Evolutionary conservation across 129 eudicot species (phyloP).

Genomic region (Centella asiatica): DNA sequence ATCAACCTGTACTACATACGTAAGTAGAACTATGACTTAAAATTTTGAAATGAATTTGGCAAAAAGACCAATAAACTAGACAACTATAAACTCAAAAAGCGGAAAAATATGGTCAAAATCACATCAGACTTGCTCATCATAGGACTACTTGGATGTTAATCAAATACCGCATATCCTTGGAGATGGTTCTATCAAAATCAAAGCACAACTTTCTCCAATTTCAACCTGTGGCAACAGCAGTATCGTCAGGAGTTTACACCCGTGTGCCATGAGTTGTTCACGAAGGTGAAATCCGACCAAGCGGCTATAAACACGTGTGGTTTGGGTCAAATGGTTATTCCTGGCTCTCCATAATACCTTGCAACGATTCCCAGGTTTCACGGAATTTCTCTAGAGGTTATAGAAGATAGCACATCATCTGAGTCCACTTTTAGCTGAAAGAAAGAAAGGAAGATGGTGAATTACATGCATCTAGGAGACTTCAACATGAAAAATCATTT

Average conservation of each 20-base stretch:
- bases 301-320: neutral
- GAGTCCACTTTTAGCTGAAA: conserved; percentile 71
- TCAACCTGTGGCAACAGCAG: neutral
- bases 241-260: neutral
- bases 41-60: no score
- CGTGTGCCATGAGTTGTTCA: neutral
- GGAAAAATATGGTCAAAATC: no score
- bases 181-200: neutral
- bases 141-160: no score
- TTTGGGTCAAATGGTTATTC: neutral
- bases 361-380: neutral
- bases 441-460: neutral
- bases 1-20: no score
- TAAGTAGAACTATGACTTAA: no score
- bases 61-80: no score
- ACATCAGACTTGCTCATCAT: no score
- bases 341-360: neutral
- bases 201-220: neutral
- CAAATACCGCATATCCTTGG: neutral
- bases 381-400: neutral
- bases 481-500: neutral
- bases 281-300: neutral
- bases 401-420: conserved; percentile 51
- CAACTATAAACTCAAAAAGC: no score
- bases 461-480: neutral